Evolutionary conservation across 2,329 filamentous ascomycete genomes (phyloP).

Genomic region (Aspergillus aculeatus): DNA sequence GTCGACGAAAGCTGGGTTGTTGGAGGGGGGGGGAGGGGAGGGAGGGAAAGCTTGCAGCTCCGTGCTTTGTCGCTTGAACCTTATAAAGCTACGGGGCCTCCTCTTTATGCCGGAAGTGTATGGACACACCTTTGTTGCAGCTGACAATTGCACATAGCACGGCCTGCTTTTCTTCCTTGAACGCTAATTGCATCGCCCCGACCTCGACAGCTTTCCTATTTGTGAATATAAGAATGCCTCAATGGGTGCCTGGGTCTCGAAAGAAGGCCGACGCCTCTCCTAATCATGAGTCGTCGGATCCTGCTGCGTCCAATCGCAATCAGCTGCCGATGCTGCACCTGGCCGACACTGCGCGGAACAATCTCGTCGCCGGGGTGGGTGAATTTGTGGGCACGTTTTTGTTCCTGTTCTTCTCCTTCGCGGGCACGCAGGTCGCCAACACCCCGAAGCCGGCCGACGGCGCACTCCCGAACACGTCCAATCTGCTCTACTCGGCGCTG

Average conservation of each 20-base stretch:
- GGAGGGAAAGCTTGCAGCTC: neutral
- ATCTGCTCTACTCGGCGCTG: conserved; percentile 45
- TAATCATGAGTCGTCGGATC: neutral
- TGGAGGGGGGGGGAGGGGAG: neutral
- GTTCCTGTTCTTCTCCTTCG: conserved; percentile 52
- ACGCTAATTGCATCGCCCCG: too few species aligned
- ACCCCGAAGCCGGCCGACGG: conserved; percentile 34
- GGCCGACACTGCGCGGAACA: conserved; percentile 40
- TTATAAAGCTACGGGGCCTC: neutral
- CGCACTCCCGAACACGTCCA: conserved; percentile 34
- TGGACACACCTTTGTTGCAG: too few species aligned
- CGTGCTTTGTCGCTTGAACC: neutral
- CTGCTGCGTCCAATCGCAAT: neutral
- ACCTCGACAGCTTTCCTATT: too few species aligned
- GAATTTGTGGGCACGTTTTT: conserved; percentile 55
- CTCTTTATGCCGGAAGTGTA: neutral
- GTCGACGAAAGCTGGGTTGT: neutral
- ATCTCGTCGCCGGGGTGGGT: conserved; percentile 48
- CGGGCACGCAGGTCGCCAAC: conserved; percentile 48
- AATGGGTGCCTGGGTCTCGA: neutral
- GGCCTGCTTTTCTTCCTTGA: too few species aligned
- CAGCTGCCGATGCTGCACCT: conserved; percentile 37
- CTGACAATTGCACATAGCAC: too few species aligned
- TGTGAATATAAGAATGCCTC: neutral
- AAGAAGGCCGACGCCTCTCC: neutral